These are phyloP conservation scores for Yarrowia bubula DNA, from an alignment of 805 yeast genomes.

Conservation along the genomic window DNA sequence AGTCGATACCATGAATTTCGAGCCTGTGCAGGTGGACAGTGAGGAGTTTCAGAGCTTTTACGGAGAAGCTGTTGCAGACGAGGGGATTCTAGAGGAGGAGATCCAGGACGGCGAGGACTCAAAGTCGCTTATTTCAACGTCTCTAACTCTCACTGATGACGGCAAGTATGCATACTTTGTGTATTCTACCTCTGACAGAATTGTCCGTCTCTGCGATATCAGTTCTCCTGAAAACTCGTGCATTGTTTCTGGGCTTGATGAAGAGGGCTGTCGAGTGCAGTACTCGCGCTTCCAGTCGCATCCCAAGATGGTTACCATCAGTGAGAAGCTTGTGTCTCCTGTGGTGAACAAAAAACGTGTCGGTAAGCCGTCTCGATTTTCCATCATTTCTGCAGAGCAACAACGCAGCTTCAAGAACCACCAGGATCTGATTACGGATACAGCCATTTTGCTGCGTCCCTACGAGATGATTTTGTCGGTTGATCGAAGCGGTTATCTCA, in stretches of 20 bases:
- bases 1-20: constrained; percentile 26
- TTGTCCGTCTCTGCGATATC: constrained; percentile 42
- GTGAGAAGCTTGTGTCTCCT: constrained; percentile 40
- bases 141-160: constrained; percentile 17
- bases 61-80: constrained; percentile 3
- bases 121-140: constrained; percentile 8
- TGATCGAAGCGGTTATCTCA: constrained; percentile 65
- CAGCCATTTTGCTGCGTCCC: constrained; percentile 50
- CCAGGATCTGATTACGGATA: constrained; percentile 51
- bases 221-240: constrained; percentile 37
- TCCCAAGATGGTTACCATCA: constrained; percentile 44
- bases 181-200: constrained; percentile 31
- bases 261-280: constrained; percentile 30
- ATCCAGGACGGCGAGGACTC: constrained; percentile 13
- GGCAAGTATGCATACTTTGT: constrained; percentile 7
- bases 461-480: constrained; percentile 61
- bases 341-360: constrained; percentile 27
- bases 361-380: constrained; percentile 37
- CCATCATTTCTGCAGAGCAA: constrained; percentile 47
- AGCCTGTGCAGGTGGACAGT: constrained; percentile 23
- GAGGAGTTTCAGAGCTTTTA: constrained; percentile 22
- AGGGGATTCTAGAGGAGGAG: constrained; percentile 15
- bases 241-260: constrained; percentile 39
- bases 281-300: constrained; percentile 37
- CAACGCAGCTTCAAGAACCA: constrained; percentile 47